Conservation (phyloP, 2,329 filamentous ascomycete species). For the Epichloe coenophiala region DNA sequence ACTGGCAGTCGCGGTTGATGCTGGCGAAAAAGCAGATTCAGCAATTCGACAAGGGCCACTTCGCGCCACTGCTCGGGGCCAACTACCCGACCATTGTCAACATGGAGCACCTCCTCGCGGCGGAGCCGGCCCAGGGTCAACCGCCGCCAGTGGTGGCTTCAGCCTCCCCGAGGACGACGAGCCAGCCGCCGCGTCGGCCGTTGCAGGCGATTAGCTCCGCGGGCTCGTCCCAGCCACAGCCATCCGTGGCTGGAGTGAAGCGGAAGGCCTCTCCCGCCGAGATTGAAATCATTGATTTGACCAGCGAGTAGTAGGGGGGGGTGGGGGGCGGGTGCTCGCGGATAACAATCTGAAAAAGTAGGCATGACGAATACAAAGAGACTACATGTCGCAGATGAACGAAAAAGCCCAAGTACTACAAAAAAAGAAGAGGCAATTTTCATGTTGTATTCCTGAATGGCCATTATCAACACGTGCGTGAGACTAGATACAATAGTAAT, state of each 20-base stretch:
- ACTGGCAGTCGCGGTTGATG: not conserved
- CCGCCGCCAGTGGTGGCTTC: not conserved
- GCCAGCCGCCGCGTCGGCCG: not conserved
- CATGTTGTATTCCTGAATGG: too few species aligned
- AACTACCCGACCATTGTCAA: not conserved
- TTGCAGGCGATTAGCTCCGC: not conserved
- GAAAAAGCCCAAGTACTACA: too few species aligned
- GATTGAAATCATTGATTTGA: not conserved
- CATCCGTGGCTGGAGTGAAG: not conserved
- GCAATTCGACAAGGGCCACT: not conserved
- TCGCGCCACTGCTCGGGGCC: not conserved
- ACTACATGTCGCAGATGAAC: too few species aligned
- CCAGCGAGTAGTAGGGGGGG: not conserved
- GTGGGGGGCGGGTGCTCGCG: too few species aligned
- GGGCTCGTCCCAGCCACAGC: not conserved
- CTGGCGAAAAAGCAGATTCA: not conserved
- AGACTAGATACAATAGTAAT: too few species aligned
- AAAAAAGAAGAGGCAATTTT: too few species aligned
- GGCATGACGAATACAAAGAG: too few species aligned
- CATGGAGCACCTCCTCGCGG: not conserved
- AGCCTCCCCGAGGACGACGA: too few species aligned
- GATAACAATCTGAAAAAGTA: too few species aligned
- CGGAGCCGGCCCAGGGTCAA: not conserved
- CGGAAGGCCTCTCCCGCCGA: not conserved
- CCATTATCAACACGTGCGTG: too few species aligned